Base-by-base conservation (phyloP, 139 green algal species). In the Chlamydomonas incerta region DNA sequence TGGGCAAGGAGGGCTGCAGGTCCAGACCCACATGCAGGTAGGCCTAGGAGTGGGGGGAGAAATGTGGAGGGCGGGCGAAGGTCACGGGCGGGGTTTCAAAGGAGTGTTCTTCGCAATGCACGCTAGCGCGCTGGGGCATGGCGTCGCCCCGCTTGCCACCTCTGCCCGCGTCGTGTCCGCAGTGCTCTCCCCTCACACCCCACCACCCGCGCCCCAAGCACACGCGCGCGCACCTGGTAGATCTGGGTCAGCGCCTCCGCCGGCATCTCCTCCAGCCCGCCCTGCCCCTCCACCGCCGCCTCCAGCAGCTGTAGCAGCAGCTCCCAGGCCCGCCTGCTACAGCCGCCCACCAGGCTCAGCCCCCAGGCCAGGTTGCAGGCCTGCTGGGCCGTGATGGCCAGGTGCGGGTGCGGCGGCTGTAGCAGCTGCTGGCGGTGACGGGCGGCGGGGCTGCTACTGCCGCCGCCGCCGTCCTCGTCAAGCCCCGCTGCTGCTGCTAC, bases 301-400 rank as follows among this genome's bases (percentile, higher is more conserved):
- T 74, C 60, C 71, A 72, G n/a, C 37, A 68, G n/a, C 68, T 58
- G 50, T 86, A 91, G 84, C 29, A 90, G 52, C 23, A 26, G 35
- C 15, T 63, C 74, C 68, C 90, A 91, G 29, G 80, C 17, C 34
- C 72, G 17, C 10, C n/a, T 37, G n/a, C 88, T 46, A n/a, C 83
- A 82, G 1, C 60, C 75, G 60, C 92, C 83, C 21, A 87, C 63
- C n/a, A 95, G 81, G 79, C 79, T 81, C 50, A 94, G 69, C 18
- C 70, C 70, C 93, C 93, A 96, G 58, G 92, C 74, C 77, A 96
- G 35, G 87, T 94, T 94, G 82, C 72, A 83, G 14, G 92, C 72
- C 88, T 96, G 92, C 85, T 95, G 91, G 17, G 80, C 57, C 26
- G 87, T 92, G 82, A 95, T 89, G 24, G 70, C 28, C 47, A 86